Conservation (phyloP, 495 filamentous ascomycete genomes). For the Xylaria cubensis region DNA sequence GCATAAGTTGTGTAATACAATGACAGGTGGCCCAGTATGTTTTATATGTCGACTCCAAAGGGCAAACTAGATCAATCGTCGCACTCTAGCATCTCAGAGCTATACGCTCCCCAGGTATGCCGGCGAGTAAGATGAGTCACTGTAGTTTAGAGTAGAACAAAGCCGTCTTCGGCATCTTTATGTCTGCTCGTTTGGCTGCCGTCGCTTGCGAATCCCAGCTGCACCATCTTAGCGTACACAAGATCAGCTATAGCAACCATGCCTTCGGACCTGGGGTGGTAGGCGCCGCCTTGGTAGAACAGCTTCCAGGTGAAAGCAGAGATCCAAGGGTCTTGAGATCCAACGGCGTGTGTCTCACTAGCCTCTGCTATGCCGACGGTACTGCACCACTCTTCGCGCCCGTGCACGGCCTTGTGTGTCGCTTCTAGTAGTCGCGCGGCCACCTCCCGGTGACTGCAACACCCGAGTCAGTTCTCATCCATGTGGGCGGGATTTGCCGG, state of each 20-base stretch:
- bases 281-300: conserved; percentile 35
- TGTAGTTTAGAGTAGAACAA: conserved; percentile 18
- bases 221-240: conserved; percentile 40
- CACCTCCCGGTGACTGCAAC: conserved; percentile 34
- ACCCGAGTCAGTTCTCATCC: conserved; percentile 6
- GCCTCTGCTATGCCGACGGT: conserved; percentile 32
- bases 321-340: conserved; percentile 48
- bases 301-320: conserved; percentile 42
- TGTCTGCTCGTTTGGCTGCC: conserved; percentile 33
- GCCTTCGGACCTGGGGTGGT: conserved; percentile 45
- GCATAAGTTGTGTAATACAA: conserved; percentile 12
- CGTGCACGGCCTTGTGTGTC: conserved; percentile 38
- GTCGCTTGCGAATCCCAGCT: conserved; percentile 33
- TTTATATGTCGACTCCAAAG: conserved; percentile 5
- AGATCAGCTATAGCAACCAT: conserved; percentile 43
- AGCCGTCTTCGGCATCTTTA: conserved; percentile 17
- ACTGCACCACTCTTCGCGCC: conserved; percentile 45
- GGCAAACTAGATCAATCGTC: neutral
- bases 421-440: conserved; percentile 40
- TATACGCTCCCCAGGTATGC: conserved; percentile 8
- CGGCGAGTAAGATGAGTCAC: neutral
- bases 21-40: neutral
- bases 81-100: neutral
- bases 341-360: conserved; percentile 47
- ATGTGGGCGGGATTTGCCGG: neutral